Evolutionary conservation across 192 early-diverging fungal genomes (phyloP).

Genomic region (Chytriomyces hyalinus): DNA sequence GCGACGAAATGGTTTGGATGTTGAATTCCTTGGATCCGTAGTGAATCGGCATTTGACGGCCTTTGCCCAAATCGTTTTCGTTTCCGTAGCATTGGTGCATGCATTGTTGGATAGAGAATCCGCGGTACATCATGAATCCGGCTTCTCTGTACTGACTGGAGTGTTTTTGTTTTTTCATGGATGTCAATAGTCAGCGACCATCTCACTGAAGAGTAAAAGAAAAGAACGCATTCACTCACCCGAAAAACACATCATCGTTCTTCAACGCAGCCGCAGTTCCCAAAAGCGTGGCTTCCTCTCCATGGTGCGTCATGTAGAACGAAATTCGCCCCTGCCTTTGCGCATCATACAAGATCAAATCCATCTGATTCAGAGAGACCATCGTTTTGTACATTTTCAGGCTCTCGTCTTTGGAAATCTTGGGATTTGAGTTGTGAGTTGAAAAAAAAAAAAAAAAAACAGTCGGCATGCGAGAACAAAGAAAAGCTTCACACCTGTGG

Average conservation of each 20-base stretch:
- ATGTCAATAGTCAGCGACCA: not conserved
- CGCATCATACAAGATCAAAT: slow-evolving; percentile 87
- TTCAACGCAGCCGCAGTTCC: slow-evolving; percentile 88
- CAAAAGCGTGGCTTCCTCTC: slow-evolving; percentile 92
- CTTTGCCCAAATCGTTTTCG: slow-evolving; percentile 84
- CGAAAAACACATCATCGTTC: slow-evolving; percentile 87
- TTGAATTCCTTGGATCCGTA: slow-evolving; percentile 83
- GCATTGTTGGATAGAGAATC: slow-evolving; percentile 89
- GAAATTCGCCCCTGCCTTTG: slow-evolving; percentile 97
- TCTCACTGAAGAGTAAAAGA: not conserved
- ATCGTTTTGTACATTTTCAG: slow-evolving; percentile 89
- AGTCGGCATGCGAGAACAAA: not conserved
- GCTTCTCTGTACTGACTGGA: slow-evolving; percentile 89
- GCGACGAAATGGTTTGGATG: slow-evolving; percentile 97
- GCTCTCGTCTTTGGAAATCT: slow-evolving; percentile 66
- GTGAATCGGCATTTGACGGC: slow-evolving; percentile 98
- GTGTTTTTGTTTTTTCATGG: not conserved
- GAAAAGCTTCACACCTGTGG: slow-evolving; percentile 58
- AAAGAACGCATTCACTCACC: slow-evolving; percentile 46
- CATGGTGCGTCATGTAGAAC: slow-evolving; percentile 99
- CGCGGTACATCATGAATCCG: slow-evolving; percentile 90
- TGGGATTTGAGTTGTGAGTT: not conserved
- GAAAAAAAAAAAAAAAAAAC: not conserved
- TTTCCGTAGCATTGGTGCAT: slow-evolving; percentile 98
- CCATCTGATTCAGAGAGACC: slow-evolving; percentile 89